Percentiles rank a stretch among this genome's conserved stretches.
phyloP scores from a whole-genome alignment of 352 stramenopile species.

The Phytophthora litchii region DNA sequence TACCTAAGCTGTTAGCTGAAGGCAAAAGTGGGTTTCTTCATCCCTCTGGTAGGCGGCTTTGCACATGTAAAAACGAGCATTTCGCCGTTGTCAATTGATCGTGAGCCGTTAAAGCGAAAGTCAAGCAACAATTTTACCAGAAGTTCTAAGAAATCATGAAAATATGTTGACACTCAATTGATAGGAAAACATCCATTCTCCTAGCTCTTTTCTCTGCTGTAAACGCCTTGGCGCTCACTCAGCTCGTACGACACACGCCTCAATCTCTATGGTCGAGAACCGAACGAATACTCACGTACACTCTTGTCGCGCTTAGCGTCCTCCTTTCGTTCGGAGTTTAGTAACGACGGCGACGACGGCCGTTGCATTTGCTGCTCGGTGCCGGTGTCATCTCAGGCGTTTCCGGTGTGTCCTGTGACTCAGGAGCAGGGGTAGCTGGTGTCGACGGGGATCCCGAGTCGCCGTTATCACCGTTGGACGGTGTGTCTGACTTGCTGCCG shows the following conservation, averaged over 20 bases:
- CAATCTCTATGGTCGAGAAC: conserved; percentile 7
- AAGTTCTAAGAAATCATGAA: conserved; percentile 19
- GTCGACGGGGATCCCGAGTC: not conserved
- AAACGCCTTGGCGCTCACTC: conserved; percentile 3
- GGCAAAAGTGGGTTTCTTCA: too few relatives aligned
- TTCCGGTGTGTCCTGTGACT: conserved; percentile 1
- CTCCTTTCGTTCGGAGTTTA: conserved; percentile 27
- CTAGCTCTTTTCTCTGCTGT: conserved; percentile 12
- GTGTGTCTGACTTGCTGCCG: too few relatives aligned
- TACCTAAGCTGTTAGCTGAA: too few relatives aligned
- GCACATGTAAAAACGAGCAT: conserved; percentile 16
- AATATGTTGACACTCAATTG: conserved; percentile 28
- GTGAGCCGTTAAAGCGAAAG: not conserved
- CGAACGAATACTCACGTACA: conserved; percentile 26
- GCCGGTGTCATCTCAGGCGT: conserved; percentile 23
- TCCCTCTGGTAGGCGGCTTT: not conserved
- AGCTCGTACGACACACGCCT: conserved; percentile 16
- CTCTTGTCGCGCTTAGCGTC: conserved; percentile 4
- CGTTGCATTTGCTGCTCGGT: conserved; percentile 31
- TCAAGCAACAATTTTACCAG: conserved; percentile 9
- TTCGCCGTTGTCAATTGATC: not conserved
- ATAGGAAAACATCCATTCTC: conserved; percentile 26
- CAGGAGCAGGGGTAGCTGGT: not conserved
- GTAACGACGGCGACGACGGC: conserved; percentile 18
- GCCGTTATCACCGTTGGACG: not conserved